Evolutionary conservation across 2,329 filamentous ascomycete species (phyloP).

Genomic region (Xylariaceae sp.): DNA sequence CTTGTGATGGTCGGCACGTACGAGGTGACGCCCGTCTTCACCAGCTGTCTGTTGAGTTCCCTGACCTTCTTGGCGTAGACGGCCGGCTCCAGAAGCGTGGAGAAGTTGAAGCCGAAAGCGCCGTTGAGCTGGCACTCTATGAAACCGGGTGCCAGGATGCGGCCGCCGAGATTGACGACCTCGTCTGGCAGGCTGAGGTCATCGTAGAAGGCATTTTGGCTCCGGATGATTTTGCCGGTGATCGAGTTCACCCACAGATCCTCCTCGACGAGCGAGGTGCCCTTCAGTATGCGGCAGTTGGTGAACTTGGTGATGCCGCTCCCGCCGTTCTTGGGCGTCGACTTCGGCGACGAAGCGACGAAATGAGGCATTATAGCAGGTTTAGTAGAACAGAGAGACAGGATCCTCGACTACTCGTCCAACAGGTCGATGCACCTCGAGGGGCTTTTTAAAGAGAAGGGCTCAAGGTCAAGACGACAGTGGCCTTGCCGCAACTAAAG

Average conservation of each 20-base stretch:
- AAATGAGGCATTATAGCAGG: constrained; percentile 22
- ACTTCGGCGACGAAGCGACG: constrained; percentile 33
- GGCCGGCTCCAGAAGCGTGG: constrained; percentile 59
- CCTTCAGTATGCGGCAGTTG: constrained; percentile 72
- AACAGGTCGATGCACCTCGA: too few species aligned
- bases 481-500: too few species aligned
- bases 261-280: constrained; percentile 58
- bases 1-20: constrained; percentile 83
- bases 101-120: constrained; percentile 89
- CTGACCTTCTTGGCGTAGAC: constrained; percentile 65
- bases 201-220: constrained; percentile 60
- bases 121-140: constrained; percentile 92
- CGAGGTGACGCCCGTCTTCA: constrained; percentile 76
- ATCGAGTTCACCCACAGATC: constrained; percentile 85
- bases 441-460: too few species aligned
- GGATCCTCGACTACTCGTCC: too few species aligned
- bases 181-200: constrained; percentile 62
- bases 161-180: constrained; percentile 71
- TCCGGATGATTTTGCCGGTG: constrained; percentile 74
- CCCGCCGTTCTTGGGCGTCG: constrained; percentile 36
- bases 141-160: constrained; percentile 76
- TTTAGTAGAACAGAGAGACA: too few species aligned
- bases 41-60: constrained; percentile 62
- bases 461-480: too few species aligned
- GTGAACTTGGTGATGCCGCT: constrained; percentile 73